phyloP scores from a whole-genome alignment of 257 asterid species.

The Solanum sejunctum region DNA sequence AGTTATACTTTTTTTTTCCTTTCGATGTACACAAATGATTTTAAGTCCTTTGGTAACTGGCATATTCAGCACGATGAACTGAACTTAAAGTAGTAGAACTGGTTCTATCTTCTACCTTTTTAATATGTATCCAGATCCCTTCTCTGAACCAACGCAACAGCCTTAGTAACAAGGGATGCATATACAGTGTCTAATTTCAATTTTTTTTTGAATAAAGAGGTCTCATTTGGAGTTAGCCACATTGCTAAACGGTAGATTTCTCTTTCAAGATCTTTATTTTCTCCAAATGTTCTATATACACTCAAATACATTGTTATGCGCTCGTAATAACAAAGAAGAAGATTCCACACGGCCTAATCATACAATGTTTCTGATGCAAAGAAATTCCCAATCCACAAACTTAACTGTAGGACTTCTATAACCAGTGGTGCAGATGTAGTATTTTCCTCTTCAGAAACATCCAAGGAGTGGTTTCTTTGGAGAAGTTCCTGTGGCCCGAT shows the following conservation, averaged over 20 bases:
- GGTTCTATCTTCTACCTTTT: too few species aligned
- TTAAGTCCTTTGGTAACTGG: too few species aligned
- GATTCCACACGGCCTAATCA: conserved; percentile 21
- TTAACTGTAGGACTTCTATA: conserved; percentile 17
- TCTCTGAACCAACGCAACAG: too few species aligned
- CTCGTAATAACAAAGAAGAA: conserved; percentile 18
- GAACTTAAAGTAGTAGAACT: too few species aligned
- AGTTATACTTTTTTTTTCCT: too few species aligned
- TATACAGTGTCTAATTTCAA: not conserved
- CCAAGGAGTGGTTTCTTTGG: conserved; percentile 70
- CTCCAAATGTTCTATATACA: not conserved
- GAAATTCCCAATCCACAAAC: conserved; percentile 5
- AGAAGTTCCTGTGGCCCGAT: conserved; percentile 66
- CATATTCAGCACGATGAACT: too few species aligned
- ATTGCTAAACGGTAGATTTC: not conserved
- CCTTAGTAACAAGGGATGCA: too few species aligned
- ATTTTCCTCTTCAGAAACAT: conserved; percentile 32
- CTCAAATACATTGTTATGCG: conserved; percentile 23
- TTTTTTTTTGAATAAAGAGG: not conserved
- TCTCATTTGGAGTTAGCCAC: not conserved
- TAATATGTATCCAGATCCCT: too few species aligned
- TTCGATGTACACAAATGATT: not conserved
- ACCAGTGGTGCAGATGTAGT: conserved; percentile 1
- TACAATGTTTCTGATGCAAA: conserved; percentile 22
- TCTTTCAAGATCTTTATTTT: not conserved